phyloP scores from a whole-genome alignment of 2,329 filamentous ascomycete species.

The Leptographium galeiforme region DNA sequence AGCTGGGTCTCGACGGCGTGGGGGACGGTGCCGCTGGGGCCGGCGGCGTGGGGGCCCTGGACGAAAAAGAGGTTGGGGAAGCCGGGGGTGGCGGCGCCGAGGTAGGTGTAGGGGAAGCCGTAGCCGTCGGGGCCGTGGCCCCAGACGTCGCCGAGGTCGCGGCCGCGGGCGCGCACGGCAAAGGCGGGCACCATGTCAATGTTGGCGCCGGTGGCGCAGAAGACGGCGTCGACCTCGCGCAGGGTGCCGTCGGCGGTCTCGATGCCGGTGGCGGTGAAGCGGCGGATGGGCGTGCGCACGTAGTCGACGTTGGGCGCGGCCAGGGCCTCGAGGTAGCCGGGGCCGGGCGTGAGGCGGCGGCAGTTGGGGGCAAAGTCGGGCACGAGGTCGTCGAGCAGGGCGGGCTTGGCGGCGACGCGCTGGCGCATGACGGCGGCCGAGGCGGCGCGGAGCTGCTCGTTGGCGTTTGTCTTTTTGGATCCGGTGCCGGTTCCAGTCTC shows the following conservation, averaged over 20 bases:
- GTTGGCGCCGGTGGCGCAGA: conserved; percentile 58
- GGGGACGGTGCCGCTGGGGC: conserved; percentile 9
- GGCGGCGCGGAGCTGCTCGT: conserved; percentile 28
- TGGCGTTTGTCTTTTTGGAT: conserved; percentile 36
- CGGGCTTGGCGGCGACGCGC: conserved; percentile 38
- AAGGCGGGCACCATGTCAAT: conserved; percentile 46
- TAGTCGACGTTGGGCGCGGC: conserved; percentile 48
- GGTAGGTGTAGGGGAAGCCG: conserved; percentile 46
- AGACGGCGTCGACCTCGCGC: conserved; percentile 47
- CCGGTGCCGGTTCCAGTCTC: too few relatives aligned
- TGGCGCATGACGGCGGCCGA: conserved; percentile 40
- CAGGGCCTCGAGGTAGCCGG: conserved; percentile 54
- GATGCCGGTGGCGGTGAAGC: conserved; percentile 46
- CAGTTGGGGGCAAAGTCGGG: conserved; percentile 54
- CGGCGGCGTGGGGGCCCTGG: conserved; percentile 9
- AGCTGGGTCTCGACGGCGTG: conserved; percentile 11
- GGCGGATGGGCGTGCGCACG: conserved; percentile 40
- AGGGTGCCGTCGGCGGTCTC: conserved; percentile 42
- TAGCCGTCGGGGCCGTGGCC: conserved; percentile 17
- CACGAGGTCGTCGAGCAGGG: conserved; percentile 40
- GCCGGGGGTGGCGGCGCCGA: conserved; percentile 20
- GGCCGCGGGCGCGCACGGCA: conserved; percentile 39
- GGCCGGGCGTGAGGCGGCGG: conserved; percentile 50
- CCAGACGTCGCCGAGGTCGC: conserved; percentile 44
- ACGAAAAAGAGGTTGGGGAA: conserved; percentile 17